These are phyloP conservation scores for Aspergillus arachidicola DNA, from an alignment of 2,329 filamentous ascomycete species.

Conservation along the genomic window DNA sequence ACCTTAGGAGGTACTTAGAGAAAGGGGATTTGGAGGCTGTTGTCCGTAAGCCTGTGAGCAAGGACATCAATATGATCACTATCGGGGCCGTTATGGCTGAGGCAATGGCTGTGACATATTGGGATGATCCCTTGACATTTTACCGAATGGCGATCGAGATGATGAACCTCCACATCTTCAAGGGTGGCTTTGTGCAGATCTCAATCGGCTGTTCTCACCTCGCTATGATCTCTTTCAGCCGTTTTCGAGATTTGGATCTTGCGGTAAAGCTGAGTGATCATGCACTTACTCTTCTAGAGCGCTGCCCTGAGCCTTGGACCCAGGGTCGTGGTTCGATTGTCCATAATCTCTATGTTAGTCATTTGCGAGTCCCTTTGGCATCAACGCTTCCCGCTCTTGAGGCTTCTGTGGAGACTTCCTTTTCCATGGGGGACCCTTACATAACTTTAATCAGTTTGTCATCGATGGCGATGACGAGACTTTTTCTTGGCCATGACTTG, in stretches of 20 bases:
- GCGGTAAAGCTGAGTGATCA: conserved; percentile 57
- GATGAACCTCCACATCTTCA: conserved; percentile 57
- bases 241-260: conserved; percentile 60
- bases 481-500: conserved; percentile 61
- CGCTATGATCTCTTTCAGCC: conserved; percentile 57
- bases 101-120: conserved; percentile 61
- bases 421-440: conserved; percentile 61
- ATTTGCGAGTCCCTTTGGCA: conserved; percentile 56
- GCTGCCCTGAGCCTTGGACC: conserved; percentile 57
- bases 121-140: conserved; percentile 62
- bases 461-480: conserved; percentile 58
- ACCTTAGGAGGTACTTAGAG: conserved; percentile 62
- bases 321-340: conserved; percentile 59
- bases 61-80: conserved; percentile 46
- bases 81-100: conserved; percentile 60
- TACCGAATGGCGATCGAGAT: conserved; percentile 62
- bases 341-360: conserved; percentile 64
- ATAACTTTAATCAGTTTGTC: conserved; percentile 61
- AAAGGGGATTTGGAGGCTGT: conserved; percentile 54
- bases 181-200: conserved; percentile 59
- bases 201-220: conserved; percentile 62
- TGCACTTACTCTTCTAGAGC: conserved; percentile 55
- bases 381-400: conserved; percentile 57
- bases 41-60: conserved; percentile 43
- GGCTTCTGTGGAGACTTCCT: conserved; percentile 57